A percentile compares a stretch with the other conserved stretches of the same genome.
Evolutionary conservation across 352 stramenopile genomes (phyloP).

Genomic region (Pythium aristosporum): DNA sequence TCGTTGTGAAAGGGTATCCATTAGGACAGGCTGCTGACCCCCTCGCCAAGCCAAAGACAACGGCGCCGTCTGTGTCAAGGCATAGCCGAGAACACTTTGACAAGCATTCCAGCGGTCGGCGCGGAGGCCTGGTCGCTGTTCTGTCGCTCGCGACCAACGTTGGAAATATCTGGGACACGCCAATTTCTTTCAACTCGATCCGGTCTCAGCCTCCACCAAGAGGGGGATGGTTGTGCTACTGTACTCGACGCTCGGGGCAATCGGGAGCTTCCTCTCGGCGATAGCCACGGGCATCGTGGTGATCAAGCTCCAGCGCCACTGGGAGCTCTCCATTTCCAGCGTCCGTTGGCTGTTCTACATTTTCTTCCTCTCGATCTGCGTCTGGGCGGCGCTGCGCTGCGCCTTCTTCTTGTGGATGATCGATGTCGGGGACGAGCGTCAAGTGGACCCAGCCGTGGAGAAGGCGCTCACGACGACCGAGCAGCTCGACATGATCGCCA

Average conservation of each 20-base stretch:
- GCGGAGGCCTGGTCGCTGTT: no score
- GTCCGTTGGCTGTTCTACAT: conserved; percentile 22
- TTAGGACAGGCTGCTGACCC: no score
- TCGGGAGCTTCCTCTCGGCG: conserved; percentile 25
- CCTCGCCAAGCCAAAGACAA: no score
- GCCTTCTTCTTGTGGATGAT: conserved; percentile 18
- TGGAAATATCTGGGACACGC: no score
- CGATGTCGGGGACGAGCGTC: neutral
- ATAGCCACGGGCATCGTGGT: conserved; percentile 30
- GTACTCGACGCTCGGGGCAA: conserved; percentile 8
- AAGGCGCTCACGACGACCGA: conserved; percentile 8
- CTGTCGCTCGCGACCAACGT: no score
- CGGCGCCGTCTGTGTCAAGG: no score
- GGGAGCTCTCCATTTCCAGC: conserved; percentile 36
- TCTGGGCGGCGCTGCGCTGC: conserved; percentile 9
- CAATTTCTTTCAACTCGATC: no score
- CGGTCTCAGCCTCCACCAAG: no score
- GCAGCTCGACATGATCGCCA: conserved; percentile 10
- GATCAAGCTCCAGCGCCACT: conserved; percentile 40
- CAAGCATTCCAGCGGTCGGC: no score
- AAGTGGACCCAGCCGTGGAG: neutral
- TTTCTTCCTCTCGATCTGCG: conserved; percentile 17
- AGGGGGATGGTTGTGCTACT: conserved; percentile 10
- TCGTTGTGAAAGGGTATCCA: no score
- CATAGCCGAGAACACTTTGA: no score